phyloP scores from a whole-genome alignment of 345 rosid genomes.

The Syzygium oleosum region DNA sequence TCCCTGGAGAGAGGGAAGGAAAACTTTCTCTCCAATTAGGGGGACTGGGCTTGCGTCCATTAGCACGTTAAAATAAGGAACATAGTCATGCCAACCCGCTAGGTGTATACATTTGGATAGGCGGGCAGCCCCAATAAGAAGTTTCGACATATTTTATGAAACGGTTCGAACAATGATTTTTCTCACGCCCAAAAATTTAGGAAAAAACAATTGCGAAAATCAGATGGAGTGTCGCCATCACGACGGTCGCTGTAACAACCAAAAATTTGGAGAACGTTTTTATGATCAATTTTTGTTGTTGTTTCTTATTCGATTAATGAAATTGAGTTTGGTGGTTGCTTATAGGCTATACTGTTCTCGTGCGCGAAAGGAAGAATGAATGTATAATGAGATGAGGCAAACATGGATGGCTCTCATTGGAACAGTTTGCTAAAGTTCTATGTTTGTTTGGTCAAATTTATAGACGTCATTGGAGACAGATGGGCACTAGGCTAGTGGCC shows the following conservation, averaged over 20 bases:
- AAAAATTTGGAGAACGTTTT: not conserved
- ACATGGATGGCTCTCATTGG: too few relatives aligned
- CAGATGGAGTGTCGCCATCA: not conserved
- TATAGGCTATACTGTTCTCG: not conserved
- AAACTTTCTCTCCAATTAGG: too few relatives aligned
- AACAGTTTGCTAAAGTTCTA: accelerated
- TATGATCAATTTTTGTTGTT: not conserved
- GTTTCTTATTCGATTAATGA: not conserved
- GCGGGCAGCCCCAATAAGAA: too few relatives aligned
- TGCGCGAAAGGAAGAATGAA: too few relatives aligned
- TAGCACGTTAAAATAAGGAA: too few relatives aligned
- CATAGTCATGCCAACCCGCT: accelerated
- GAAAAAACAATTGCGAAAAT: not conserved
- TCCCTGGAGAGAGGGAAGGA: too few relatives aligned
- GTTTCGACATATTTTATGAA: not conserved
- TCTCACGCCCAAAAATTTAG: not conserved
- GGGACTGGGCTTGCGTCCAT: too few relatives aligned
- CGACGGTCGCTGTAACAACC: not conserved
- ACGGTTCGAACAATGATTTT: not conserved
- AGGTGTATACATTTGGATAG: too few relatives aligned
- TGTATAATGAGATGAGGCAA: too few relatives aligned
- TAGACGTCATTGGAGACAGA: not conserved
- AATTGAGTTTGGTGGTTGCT: not conserved
- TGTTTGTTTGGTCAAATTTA: not conserved
- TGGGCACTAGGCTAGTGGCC: not conserved